phyloP scores from a whole-genome alignment of 129 eudicot genomes.

The Flaveria ramosissima region DNA sequence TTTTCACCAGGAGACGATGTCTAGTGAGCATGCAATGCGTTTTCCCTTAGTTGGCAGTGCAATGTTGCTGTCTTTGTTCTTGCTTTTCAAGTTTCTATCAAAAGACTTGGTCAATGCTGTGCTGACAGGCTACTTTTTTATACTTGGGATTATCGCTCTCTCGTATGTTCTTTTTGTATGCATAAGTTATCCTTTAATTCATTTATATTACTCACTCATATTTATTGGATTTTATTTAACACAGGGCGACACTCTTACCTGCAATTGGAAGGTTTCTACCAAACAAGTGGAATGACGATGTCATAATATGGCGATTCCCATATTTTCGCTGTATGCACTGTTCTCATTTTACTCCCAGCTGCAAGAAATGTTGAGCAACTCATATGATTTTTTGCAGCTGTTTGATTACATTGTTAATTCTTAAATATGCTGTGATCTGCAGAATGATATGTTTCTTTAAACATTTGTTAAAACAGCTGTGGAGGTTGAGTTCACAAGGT shows the following conservation, averaged over 20 bases:
- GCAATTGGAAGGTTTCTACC: conserved; percentile 77
- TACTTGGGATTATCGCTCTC: conserved; percentile 87
- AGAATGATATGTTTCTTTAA: conserved; percentile 35
- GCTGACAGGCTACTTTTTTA: conserved; percentile 79
- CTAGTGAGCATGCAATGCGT: conserved; percentile 98
- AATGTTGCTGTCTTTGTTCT: conserved; percentile 81
- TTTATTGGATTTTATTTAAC: conserved; percentile 9
- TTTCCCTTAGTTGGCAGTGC: conserved; percentile 97
- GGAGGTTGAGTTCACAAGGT: conserved; percentile 89
- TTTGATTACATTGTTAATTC: conserved; percentile 19
- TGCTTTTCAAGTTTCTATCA: conserved; percentile 84
- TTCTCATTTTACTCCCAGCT: conserved; percentile 2
- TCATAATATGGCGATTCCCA: conserved; percentile 72
- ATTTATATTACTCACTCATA: not conserved
- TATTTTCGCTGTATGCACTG: conserved; percentile 64
- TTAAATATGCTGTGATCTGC: conserved; percentile 32
- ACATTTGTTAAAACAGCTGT: conserved; percentile 58
- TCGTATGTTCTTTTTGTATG: conserved; percentile 72
- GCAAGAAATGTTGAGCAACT: conserved; percentile 12
- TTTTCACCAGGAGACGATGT: conserved; percentile 80
- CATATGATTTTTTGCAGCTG: conserved; percentile 24
- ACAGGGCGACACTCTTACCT: conserved; percentile 87
- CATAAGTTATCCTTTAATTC: conserved; percentile 15
- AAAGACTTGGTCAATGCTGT: conserved; percentile 95
- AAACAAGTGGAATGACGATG: conserved; percentile 75